Conservation (phyloP, 2,329 filamentous ascomycete species). For the Ramularia endophylla region DNA sequence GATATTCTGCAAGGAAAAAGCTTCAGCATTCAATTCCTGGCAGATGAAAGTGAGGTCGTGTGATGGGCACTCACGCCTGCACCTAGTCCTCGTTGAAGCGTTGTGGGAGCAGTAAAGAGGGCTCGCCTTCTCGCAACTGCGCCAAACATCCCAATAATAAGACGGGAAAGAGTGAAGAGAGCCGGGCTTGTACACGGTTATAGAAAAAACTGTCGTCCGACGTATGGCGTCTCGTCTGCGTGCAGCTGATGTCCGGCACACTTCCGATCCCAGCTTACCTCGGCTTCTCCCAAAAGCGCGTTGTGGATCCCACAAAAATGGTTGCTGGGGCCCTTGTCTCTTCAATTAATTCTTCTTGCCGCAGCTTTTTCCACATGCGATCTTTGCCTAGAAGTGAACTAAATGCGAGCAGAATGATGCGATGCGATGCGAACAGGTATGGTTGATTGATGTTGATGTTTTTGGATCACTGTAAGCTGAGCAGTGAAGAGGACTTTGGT, state of each 20-base stretch:
- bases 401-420: constrained; percentile 3
- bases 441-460: no score
- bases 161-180: constrained; percentile 4
- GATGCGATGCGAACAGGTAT: no score
- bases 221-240: constrained; percentile 3
- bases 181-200: background rate
- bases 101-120: constrained; percentile 15
- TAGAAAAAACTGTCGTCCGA: no score
- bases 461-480: no score
- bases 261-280: background rate
- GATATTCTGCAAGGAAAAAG: constrained; percentile 10
- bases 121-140: constrained; percentile 20
- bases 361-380: background rate
- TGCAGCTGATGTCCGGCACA: constrained; percentile 3
- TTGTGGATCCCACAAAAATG: no score
- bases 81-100: constrained; percentile 20
- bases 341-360: no score
- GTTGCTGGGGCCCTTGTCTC: background rate
- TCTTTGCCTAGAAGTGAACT: background rate
- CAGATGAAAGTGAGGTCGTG: background rate
- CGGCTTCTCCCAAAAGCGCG: constrained; percentile 1
- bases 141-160: constrained; percentile 23
- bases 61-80: constrained; percentile 15
- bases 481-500: no score
- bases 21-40: background rate